A percentile compares a stretch with the other conserved stretches of the same genome.
phyloP scores from a whole-genome alignment of 352 stramenopile species.

The Plasmopara viticola region DNA sequence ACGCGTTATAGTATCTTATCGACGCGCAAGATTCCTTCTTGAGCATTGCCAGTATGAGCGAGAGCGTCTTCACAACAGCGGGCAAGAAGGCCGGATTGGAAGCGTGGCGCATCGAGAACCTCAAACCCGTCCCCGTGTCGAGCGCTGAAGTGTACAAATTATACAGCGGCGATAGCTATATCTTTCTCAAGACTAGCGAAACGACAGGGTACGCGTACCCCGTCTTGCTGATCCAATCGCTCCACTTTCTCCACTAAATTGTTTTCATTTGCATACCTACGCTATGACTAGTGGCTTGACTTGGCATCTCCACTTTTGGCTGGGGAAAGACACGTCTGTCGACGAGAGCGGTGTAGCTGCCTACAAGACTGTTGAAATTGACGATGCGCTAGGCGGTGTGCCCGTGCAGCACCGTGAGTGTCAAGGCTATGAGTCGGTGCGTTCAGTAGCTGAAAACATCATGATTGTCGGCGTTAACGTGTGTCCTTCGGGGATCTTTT shows the following conservation, averaged over 20 bases:
- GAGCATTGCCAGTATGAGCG: slow-evolving; percentile 8
- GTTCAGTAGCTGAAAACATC: slow-evolving; percentile 3
- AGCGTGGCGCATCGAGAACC: slow-evolving; percentile 81
- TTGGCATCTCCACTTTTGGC: slow-evolving; percentile 95
- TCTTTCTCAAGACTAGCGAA: slow-evolving; percentile 87
- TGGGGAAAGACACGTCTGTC: slow-evolving; percentile 86
- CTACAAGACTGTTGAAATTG: slow-evolving; percentile 96
- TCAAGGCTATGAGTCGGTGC: slow-evolving; percentile 65
- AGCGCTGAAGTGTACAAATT: slow-evolving; percentile 79
- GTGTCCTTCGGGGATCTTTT: not conserved
- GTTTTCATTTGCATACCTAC: not conserved
- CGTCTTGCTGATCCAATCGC: not conserved
- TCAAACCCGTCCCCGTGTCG: slow-evolving; percentile 57
- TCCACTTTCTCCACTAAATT: not conserved
- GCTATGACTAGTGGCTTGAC: slow-evolving; percentile 36
- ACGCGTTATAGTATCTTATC: too few species aligned
- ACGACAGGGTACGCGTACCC: slow-evolving; percentile 31
- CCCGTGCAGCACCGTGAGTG: slow-evolving; percentile 91
- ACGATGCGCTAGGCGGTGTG: slow-evolving; percentile 87
- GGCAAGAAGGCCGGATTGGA: slow-evolving; percentile 65
- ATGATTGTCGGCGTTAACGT: not conserved
- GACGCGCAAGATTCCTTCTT: too few species aligned
- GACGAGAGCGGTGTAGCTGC: slow-evolving; percentile 94
- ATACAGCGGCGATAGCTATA: slow-evolving; percentile 95
- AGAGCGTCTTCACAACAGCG: slow-evolving; percentile 49